Base-by-base conservation (phyloP, 179 eudicot species). In the Beta lomatogona region DNA sequence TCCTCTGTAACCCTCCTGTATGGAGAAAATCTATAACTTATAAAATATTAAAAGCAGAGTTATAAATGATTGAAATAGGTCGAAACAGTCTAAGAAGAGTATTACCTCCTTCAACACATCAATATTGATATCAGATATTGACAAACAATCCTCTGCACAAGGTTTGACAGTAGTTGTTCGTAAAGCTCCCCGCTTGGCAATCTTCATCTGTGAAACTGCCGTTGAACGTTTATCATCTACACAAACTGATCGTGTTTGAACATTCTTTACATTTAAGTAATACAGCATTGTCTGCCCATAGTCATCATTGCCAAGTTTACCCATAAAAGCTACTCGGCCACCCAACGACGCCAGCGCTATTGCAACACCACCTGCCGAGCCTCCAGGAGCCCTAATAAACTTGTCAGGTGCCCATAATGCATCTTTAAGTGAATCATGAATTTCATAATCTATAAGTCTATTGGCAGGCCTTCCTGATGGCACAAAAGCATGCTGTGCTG, bases 321-420 rank as follows among this genome's bases (percentile, higher is more conserved):
- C 98, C 98, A 95, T 95, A 75, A 95, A 91, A 77, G 98, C 98
- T 86, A 93, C 98, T 77, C 90, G 89, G 22, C 97, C 92, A 11
- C 96, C 97, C 75, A 91, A 78, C 72, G 76, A 83, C 12, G 97
- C 97, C 78, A 95, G 91, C 57, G 94, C 93, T 61, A 95, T 81
- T 8, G 97, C 94, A 75, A 95, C 99, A 86, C 92, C 88, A 76
- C 96, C 91, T 22, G 94, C 89, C 80, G 90, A 92, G 45, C 97
- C 91, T 67, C 99, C 99, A 16, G 97, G 97, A 57, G 98, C 92
- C 90, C 98, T 90, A 21, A 90, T 78, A 85, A 87, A 94, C 58
- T 89, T 90, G 63, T 91, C 98, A 48, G 98, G 99, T 25, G 77
- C 80, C 98, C 98, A 95, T 58, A 91, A 77, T 8, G 90, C 94